These are phyloP conservation scores for Penicillium concentricum DNA, from an alignment of 2,329 filamentous ascomycete genomes.

Conservation along the genomic window DNA sequence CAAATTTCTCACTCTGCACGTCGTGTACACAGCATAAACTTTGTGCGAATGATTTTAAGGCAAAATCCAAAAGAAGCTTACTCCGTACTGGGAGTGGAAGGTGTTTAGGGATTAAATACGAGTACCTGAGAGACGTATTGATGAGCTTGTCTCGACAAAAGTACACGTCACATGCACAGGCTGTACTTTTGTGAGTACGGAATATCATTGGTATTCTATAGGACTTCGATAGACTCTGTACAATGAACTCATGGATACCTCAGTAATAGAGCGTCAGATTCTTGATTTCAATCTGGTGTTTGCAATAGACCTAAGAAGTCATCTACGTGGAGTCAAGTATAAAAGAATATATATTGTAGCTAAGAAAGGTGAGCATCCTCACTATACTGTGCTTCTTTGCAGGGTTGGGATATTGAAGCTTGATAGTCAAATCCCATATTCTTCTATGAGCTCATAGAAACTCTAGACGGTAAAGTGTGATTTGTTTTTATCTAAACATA, in stretches of 20 bases:
- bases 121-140: background rate
- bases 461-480: too few species aligned
- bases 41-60: background rate
- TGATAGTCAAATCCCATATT: too few species aligned
- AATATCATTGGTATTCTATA: too few species aligned
- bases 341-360: background rate
- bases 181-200: background rate
- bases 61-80: too few species aligned
- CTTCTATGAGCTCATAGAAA: too few species aligned
- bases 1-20: too few species aligned
- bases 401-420: too few species aligned
- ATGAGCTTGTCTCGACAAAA: background rate
- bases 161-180: background rate
- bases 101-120: background rate
- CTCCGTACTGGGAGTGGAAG: background rate
- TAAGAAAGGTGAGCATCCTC: too few species aligned
- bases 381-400: too few species aligned
- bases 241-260: too few species aligned
- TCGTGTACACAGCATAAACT: background rate
- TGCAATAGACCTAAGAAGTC: background rate
- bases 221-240: too few species aligned
- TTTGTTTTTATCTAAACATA: too few species aligned
- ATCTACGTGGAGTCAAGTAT: background rate
- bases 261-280: background rate
- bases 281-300: background rate